Base-by-base conservation (phyloP, 2,329 filamentous ascomycete species). In the Penicillium nordicum region DNA sequence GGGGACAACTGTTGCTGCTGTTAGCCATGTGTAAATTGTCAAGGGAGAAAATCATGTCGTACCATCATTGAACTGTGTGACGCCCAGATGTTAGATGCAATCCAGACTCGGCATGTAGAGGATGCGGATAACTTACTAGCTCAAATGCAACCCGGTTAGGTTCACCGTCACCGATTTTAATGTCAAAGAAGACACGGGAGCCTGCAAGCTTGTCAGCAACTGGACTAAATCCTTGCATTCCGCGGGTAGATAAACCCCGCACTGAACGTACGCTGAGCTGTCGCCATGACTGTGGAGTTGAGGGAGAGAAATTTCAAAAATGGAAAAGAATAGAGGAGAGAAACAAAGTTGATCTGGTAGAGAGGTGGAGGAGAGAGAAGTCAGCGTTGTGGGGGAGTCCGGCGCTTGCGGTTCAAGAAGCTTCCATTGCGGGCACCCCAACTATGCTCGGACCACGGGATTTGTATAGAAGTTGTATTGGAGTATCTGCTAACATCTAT, bases 111-210 rank as follows among this genome's bases (percentile, higher is more conserved):
- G 40, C 23, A 38, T 18, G 12, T 21, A 32, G 16, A 60, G 32
- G 41, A 18, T 45, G 11, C 11, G 18, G 18, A 23, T 21, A 48
- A 76, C 83, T 72, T 75, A 86, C 84, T 63, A 99, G 85, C 80
- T 96, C 91, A 76, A 99, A 93, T 61, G 84, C 86, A 73, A 99
- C 81, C 63, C 93, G 88, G 59, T 92, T 92, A 58, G 85, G 83
- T 42, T 84, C 79, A 67, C 85, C 83, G 57, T 84, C 83, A 71
- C 89, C 92, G 71, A 97, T 88, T 60, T 86, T 81, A 72, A 99
- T 87, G 79, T 97, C 92, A 75, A 99, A 97, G 81, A 88, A 99
- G 78, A 96, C 92, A 67, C 89, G 87, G 72, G 85, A 85, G 37
- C 53, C 53, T 55, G 36, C 21, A 45, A n/a, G 30, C 23, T 34